phyloP scores from a whole-genome alignment of 768 basidiomycete species.

The Pisolithus microcarpus region DNA sequence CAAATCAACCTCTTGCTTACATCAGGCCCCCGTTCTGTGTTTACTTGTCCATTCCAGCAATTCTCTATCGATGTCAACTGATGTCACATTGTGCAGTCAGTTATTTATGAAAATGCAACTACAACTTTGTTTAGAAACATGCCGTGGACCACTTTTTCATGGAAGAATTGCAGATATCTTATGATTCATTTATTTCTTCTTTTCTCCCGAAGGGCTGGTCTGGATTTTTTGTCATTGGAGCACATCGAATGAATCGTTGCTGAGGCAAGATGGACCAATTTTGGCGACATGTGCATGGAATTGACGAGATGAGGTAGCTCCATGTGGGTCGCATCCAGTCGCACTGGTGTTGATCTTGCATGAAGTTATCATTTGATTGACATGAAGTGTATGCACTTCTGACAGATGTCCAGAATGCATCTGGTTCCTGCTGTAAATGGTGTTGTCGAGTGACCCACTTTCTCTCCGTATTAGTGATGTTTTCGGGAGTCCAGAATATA shows the following conservation, averaged over 20 bases:
- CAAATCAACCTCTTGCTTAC: no score
- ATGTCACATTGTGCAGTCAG: conserved; percentile 59
- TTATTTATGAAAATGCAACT: conserved; percentile 51
- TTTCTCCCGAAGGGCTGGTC: conserved; percentile 33
- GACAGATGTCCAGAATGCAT: conserved; percentile 13
- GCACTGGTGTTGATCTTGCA: conserved; percentile 55
- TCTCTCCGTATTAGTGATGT: conserved; percentile 1
- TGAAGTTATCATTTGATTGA: conserved; percentile 60
- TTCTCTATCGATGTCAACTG: no score
- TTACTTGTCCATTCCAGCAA: no score
- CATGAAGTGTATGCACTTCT: conserved; percentile 53
- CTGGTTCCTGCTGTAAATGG: conserved; percentile 15
- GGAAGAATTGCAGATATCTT: conserved; percentile 60
- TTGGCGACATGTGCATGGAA: neutral
- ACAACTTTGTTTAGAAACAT: no score
- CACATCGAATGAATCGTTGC: conserved; percentile 36
- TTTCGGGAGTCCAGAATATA: conserved; percentile 18
- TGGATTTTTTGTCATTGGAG: conserved; percentile 30
- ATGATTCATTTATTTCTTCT: conserved; percentile 34
- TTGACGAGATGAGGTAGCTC: conserved; percentile 33
- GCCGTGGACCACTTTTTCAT: conserved; percentile 56
- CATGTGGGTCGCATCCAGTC: conserved; percentile 52
- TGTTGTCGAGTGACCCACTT: neutral
- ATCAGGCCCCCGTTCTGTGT: no score
- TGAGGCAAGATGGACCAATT: conserved; percentile 22